Evolutionary conservation across 1,139 yeast species (phyloP).

Genomic region (Diutina scorzettiae): DNA sequence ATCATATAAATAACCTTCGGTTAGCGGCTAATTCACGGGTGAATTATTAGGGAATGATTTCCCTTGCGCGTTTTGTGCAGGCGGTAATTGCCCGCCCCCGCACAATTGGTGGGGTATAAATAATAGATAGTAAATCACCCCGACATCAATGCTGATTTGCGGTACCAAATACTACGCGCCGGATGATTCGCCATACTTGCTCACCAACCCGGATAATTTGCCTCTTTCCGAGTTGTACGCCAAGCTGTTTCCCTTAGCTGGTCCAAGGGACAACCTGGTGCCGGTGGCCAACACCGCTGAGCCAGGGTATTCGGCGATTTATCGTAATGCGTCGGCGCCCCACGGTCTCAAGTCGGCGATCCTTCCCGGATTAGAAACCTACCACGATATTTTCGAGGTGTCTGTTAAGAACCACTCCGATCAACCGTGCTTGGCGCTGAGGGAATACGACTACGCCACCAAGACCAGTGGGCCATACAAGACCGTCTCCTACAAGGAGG

Average conservation of each 20-base stretch:
- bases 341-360: conserved; percentile 7
- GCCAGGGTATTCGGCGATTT: conserved; percentile 22
- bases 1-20: too few species aligned
- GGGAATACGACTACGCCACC: conserved; percentile 22
- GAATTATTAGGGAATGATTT: too few species aligned
- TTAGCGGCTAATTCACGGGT: too few species aligned
- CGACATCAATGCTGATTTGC: not conserved
- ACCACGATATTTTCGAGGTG: conserved; percentile 15
- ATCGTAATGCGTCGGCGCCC: conserved; percentile 16
- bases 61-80: too few species aligned
- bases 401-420: conserved; percentile 14
- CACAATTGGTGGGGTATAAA: not conserved
- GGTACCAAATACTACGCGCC: not conserved
- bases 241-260: conserved; percentile 16
- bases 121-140: not conserved
- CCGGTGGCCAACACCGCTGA: conserved; percentile 20
- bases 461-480: conserved; percentile 14
- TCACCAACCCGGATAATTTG: not conserved
- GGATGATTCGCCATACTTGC: conserved; percentile 2
- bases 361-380: conserved; percentile 19
- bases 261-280: conserved; percentile 12
- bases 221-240: conserved; percentile 11
- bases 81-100: too few species aligned
- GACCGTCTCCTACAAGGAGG: conserved; percentile 14
- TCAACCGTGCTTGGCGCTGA: conserved; percentile 19